Evolutionary conservation across 768 basidiomycete genomes (phyloP), one percentile per base, ranked within the genome.

Genomic region (Boletus insuetus): DNA sequence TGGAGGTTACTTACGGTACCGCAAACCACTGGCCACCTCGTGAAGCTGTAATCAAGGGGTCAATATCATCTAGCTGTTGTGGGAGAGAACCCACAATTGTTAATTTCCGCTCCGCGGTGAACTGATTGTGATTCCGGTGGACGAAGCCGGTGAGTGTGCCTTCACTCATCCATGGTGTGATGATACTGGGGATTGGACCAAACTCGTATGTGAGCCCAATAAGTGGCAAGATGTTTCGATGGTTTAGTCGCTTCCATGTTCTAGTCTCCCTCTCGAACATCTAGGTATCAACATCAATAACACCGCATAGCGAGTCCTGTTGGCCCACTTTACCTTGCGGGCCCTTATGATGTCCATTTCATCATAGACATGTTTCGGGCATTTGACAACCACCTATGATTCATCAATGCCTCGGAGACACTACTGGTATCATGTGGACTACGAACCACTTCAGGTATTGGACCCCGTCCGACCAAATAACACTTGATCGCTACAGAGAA

Each of bases 141-240:
- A 61, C 34, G 49, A 54, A 60, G 17, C 53, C 45, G 14, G 51
- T 57, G 20, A 61, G 20, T 17, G 45, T 0, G 17, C 59, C 60
- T 38, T 62, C 55, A 16, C 32, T 38, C 60, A 58, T 58, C 51
- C 48, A 61, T 20, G 55, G 60, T 4, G 59, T 61, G 22, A 61
- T 56, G 4, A 62, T 13, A 22, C 37, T 56, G 2, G 59, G 59
- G 5, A 58, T 43, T 22, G 43, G 54, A 20, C 49, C 55, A 8
- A 58, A 51, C 9, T 50, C 48, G 37, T 53, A 46, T n/a, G 60
- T 48, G n/a, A 62, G 17, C 9, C 55, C 60, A 2, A 61, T 53
- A 1, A 61, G 29, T 39, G 60, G 60, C 8, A 62, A 31, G 20
- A 61, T 19, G 19, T 61, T 61, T 20, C 5, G 44, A 22, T 61